A percentile compares a stretch with the other conserved stretches of the same genome.
phyloP scores from a whole-genome alignment of 345 rosid genomes.

The Toxicodendron radicans region DNA sequence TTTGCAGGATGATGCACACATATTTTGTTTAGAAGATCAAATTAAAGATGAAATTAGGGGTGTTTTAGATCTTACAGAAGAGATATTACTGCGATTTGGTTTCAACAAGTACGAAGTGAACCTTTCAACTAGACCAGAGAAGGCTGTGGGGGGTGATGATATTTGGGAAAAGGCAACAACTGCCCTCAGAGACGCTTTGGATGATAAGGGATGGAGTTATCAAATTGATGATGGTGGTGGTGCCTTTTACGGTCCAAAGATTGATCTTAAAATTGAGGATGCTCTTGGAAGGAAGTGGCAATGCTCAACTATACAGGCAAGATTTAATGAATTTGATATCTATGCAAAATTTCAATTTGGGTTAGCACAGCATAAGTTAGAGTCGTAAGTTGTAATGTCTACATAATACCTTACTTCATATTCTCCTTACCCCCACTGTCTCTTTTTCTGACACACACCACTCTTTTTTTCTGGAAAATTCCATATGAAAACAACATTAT shows the following conservation, averaged over 20 bases:
- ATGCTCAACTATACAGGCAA: constrained; percentile 94
- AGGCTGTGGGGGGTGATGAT: constrained; percentile 81
- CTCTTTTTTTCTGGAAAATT: background rate
- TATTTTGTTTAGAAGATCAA: constrained; percentile 94
- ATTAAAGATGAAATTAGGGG: constrained; percentile 91
- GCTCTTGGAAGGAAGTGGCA: constrained; percentile 99
- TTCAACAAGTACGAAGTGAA: constrained; percentile 81
- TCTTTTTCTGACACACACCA: background rate
- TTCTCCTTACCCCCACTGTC: background rate
- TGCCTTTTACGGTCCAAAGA: constrained; percentile 98
- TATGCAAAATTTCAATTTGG: background rate
- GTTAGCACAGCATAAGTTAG: background rate
- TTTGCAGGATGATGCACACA: constrained; percentile 92
- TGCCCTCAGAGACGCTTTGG: constrained; percentile 82
- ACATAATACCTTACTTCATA: background rate
- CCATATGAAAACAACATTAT: background rate
- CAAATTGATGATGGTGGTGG: constrained; percentile 97
- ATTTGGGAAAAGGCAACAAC: constrained; percentile 91
- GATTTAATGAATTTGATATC: background rate
- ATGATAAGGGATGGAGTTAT: constrained; percentile 90
- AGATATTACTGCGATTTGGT: constrained; percentile 77
- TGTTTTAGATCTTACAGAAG: constrained; percentile 91
- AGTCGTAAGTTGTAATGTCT: background rate
- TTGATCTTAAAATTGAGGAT: constrained; percentile 93
- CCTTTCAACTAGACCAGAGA: constrained; percentile 95